Percentiles rank a stretch among this genome's conserved stretches.
Evolutionary conservation across 441 rosid species (phyloP).

Genomic region (Lepidium campestre): DNA sequence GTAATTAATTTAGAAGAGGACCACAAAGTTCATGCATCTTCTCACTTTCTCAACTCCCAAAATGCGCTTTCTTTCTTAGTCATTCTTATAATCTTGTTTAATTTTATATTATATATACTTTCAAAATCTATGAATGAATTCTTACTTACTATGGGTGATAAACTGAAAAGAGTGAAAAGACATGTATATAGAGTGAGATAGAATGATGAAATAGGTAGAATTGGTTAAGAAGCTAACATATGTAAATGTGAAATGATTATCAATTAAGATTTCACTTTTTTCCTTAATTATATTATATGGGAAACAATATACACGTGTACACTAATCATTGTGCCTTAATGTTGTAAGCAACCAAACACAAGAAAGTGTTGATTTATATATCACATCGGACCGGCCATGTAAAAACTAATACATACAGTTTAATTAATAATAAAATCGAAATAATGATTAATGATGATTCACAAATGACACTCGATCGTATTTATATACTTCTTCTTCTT

Average conservation of each 20-base stretch:
- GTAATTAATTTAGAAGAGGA: slow-evolving; percentile 14
- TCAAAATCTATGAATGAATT: too few relatives aligned
- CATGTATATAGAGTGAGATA: not conserved
- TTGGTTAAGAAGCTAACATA: slow-evolving; percentile 19
- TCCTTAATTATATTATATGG: not conserved
- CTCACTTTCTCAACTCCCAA: slow-evolving; percentile 25
- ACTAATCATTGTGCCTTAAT: not conserved
- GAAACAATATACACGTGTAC: not conserved
- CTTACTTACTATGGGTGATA: too few relatives aligned
- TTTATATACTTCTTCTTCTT: not conserved
- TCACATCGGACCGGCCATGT: not conserved
- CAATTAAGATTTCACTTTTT: slow-evolving; percentile 8
- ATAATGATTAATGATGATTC: slow-evolving; percentile 19
- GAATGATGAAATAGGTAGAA: not conserved
- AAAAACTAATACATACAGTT: not conserved
- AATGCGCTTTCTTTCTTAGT: slow-evolving; percentile 19
- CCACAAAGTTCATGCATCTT: slow-evolving; percentile 26
- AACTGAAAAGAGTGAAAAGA: too few relatives aligned
- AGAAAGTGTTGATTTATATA: not conserved
- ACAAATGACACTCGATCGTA: slow-evolving; percentile 9
- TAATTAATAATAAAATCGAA: not conserved
- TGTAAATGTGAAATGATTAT: slow-evolving; percentile 16
- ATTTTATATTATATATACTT: too few relatives aligned
- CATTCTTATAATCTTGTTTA: too few relatives aligned
- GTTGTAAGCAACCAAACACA: not conserved